Evolutionary conservation across 306 rosid genomes (phyloP).

Genomic region (cucumber (Cucumis sativus)): DNA sequence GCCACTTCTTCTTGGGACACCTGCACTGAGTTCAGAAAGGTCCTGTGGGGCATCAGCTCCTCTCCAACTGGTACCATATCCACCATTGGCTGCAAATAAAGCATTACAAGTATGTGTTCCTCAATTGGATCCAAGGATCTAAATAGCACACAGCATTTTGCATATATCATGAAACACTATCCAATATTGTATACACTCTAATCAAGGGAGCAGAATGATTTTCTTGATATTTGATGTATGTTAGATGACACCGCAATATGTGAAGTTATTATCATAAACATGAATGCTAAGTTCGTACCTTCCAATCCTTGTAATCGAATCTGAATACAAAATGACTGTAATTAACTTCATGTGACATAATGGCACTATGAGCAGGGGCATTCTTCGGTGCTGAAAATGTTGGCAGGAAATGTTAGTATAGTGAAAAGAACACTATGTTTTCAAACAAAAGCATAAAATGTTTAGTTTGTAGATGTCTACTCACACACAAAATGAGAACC

Average conservation of each 20-base stretch:
- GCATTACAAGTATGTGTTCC: background rate
- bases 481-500: constrained; percentile 58
- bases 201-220: background rate
- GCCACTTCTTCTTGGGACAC: constrained; percentile 15
- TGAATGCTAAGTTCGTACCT: constrained; percentile 30
- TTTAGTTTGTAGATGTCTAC: constrained; percentile 11
- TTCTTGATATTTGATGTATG: background rate
- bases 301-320: constrained; percentile 74
- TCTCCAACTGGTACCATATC: constrained; percentile 41
- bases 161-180: background rate
- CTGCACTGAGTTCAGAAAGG: constrained; percentile 3
- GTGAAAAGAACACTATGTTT: background rate
- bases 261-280: background rate
- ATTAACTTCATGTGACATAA: constrained; percentile 36
- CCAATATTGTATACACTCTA: background rate
- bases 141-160: background rate
- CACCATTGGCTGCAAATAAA: constrained; percentile 46
- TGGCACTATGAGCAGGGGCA: constrained; percentile 43
- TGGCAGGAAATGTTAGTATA: background rate
- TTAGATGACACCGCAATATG: background rate
- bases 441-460: background rate
- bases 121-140: background rate
- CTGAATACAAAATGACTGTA: constrained; percentile 71
- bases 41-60: constrained; percentile 65
- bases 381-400: constrained; percentile 54